phyloP scores from a whole-genome alignment of 306 rosid species.

The Albizia julibrissin region DNA sequence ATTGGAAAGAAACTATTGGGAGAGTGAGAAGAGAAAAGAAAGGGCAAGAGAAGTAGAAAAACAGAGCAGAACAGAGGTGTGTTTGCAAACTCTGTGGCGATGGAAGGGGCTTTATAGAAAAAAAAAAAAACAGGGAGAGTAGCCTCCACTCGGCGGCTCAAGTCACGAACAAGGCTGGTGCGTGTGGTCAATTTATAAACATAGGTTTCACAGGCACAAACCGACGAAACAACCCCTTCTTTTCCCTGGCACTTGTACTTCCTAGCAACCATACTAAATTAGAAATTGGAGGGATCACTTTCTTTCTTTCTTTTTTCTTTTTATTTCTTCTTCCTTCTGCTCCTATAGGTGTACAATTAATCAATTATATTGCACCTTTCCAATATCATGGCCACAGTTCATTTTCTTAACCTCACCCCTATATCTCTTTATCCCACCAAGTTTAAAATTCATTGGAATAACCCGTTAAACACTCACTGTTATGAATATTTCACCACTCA shows the following conservation, averaged over 20 bases:
- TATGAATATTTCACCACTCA: not conserved
- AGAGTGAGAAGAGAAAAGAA: not conserved
- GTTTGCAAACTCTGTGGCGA: not conserved
- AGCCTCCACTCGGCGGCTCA: slow-evolving; percentile 41
- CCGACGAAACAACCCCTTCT: slow-evolving; percentile 48
- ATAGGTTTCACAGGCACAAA: slow-evolving; percentile 46
- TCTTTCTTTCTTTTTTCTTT: not conserved
- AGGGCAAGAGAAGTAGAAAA: not conserved
- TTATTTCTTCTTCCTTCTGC: not conserved
- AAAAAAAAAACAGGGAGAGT: slow-evolving; percentile 1
- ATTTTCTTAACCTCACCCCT: not conserved
- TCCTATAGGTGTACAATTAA: not conserved
- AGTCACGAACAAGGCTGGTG: slow-evolving; percentile 36
- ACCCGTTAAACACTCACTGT: not conserved
- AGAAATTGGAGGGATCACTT: slow-evolving; percentile 33
- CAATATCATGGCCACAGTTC: not conserved
- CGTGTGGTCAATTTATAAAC: slow-evolving; percentile 54
- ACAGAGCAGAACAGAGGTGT: slow-evolving; percentile 43
- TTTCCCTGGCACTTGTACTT: slow-evolving; percentile 51
- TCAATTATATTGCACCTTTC: not conserved
- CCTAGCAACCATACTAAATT: slow-evolving; percentile 39
- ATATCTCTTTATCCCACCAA: not conserved
- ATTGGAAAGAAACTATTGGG: not conserved
- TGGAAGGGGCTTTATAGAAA: slow-evolving; percentile 40
- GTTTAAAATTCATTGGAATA: not conserved